phyloP scores from a whole-genome alignment of 257 asterid genomes.

The Penstemon newberryi region DNA sequence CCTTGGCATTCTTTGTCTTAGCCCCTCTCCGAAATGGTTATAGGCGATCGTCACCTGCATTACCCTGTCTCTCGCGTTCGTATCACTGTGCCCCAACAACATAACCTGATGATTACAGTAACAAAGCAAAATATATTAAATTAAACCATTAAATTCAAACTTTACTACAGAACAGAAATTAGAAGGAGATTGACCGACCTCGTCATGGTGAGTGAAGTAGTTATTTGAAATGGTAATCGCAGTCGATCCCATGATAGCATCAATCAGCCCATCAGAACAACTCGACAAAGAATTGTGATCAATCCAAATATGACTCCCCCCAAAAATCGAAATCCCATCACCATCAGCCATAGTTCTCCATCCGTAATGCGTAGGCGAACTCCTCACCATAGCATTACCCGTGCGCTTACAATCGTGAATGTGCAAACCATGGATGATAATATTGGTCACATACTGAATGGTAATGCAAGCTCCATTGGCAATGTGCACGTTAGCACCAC shows the following conservation, averaged over 20 bases:
- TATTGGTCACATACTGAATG: constrained; percentile 38
- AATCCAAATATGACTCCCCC: constrained; percentile 46
- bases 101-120: constrained; percentile 34
- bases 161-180: not conserved
- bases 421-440: constrained; percentile 50
- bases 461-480: constrained; percentile 53
- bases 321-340: constrained; percentile 49
- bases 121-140: not conserved
- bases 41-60: constrained; percentile 59
- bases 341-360: constrained; percentile 49
- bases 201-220: constrained; percentile 48
- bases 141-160: not conserved
- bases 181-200: constrained; percentile 32
- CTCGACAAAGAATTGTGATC: constrained; percentile 51
- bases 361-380: constrained; percentile 43
- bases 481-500: constrained; percentile 50
- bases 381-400: constrained; percentile 51
- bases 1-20: constrained; percentile 61
- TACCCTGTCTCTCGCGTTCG: constrained; percentile 36
- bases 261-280: constrained; percentile 50
- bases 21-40: constrained; percentile 52
- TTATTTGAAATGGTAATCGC: constrained; percentile 56
- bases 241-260: constrained; percentile 55
- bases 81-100: constrained; percentile 50
- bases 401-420: constrained; percentile 52